Evolutionary conservation across 2,329 filamentous ascomycete species (phyloP).

Genomic region (Aspergillus hiratsukae): DNA sequence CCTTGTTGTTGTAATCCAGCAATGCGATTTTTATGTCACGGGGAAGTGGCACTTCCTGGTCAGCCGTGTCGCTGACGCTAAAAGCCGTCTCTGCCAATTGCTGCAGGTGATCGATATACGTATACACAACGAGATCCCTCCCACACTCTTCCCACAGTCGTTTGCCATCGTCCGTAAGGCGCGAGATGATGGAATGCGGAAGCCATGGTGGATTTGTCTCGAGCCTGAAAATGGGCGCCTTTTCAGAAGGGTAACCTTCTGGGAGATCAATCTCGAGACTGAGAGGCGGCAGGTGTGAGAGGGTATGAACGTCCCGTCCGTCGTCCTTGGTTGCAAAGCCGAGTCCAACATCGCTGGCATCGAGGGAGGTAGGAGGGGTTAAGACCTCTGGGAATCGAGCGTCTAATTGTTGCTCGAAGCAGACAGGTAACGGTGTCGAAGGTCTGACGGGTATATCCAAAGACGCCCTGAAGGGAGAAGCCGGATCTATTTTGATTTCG

Average conservation of each 20-base stretch:
- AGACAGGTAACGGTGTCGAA: constrained; percentile 47
- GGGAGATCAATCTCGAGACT: constrained; percentile 51
- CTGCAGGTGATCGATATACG: constrained; percentile 58
- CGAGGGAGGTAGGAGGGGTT: constrained; percentile 41
- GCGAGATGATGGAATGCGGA: constrained; percentile 39
- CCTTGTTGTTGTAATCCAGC: constrained; percentile 71
- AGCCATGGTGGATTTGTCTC: constrained; percentile 52
- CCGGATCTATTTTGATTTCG: constrained; percentile 50
- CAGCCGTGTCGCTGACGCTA: constrained; percentile 39
- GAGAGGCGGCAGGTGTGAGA: constrained; percentile 56
- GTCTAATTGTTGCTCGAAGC: constrained; percentile 36
- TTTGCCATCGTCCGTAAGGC: constrained; percentile 45
- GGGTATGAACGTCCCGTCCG: constrained; percentile 38
- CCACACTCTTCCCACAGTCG: constrained; percentile 59
- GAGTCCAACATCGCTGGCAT: constrained; percentile 20
- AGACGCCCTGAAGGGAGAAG: constrained; percentile 45
- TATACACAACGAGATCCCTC: constrained; percentile 52
- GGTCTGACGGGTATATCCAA: constrained; percentile 56
- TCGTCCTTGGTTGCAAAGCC: constrained; percentile 18
- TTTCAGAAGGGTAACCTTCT: constrained; percentile 51
- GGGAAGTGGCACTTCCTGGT: constrained; percentile 45
- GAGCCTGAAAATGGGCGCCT: constrained; percentile 48
- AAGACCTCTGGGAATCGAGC: constrained; percentile 29
- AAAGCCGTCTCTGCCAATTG: constrained; percentile 55
- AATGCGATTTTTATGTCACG: constrained; percentile 61